Percentiles rank a stretch among this genome's conserved stretches.
phyloP scores from a whole-genome alignment of 2,329 filamentous ascomycete genomes.

The Colletotrichum scovillei region DNA sequence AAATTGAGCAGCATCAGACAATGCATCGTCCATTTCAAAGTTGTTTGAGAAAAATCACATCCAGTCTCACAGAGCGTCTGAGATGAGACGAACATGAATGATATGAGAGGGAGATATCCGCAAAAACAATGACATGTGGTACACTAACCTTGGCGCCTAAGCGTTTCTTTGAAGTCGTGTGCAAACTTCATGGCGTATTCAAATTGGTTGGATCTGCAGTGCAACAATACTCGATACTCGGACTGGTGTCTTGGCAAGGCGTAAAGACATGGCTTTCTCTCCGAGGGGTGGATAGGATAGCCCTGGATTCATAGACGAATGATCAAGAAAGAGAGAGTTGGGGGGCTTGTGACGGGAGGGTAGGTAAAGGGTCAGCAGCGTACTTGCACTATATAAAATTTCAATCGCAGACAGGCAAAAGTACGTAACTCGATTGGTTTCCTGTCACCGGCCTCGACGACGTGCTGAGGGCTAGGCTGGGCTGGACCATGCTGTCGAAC shows the following conservation, averaged over 20 bases:
- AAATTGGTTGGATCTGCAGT: conserved; percentile 2
- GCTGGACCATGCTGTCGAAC: background rate
- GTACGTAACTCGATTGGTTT: conserved; percentile 2
- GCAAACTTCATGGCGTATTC: conserved; percentile 81
- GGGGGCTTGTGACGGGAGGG: background rate
- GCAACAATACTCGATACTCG: background rate
- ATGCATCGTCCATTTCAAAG: background rate
- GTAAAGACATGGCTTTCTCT: conserved; percentile 8
- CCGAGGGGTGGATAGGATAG: background rate
- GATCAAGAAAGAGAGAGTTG: background rate
- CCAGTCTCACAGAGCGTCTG: background rate
- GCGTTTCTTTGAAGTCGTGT: conserved; percentile 77
- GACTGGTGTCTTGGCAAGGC: conserved; percentile 2
- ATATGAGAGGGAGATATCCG: background rate
- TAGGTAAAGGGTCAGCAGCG: background rate
- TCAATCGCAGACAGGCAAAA: background rate
- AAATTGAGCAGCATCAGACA: background rate
- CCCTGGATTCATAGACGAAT: background rate
- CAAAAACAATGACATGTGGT: background rate
- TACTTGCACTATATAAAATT: conserved; percentile 21
- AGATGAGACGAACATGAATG: background rate
- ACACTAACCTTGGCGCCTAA: conserved; percentile 68
- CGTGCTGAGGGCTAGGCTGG: background rate
- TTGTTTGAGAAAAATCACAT: background rate
- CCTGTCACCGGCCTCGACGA: background rate